Evolutionary conservation across 2,329 filamentous ascomycete species (phyloP), one percentile per base, ranked within the genome.

Genomic region (Macrophomina phaseolina): DNA sequence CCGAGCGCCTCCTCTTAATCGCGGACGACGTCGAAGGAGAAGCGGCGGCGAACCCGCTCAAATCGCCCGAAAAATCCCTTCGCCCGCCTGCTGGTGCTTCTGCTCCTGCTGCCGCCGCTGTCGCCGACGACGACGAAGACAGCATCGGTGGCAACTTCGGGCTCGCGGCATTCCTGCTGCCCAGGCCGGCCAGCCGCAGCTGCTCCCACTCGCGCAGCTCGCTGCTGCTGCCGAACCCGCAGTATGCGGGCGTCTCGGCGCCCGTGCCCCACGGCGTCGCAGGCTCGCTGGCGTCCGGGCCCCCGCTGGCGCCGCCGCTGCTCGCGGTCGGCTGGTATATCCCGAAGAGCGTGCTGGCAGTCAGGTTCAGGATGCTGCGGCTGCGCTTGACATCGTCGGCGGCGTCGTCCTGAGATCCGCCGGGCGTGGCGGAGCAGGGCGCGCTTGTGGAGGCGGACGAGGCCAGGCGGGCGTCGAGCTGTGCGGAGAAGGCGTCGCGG

Each of bases 291-390:
- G 30, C 68, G 60, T 23, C 73, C 72, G 70, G 72, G 11, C 71
- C 68, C 7, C 73, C 72, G 63, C 69, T 71, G 73, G 70, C 72
- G 12, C 71, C 68, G 9, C 73, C 72, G 63, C 69, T 71, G 12
- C 49, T 70, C 72, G 85, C 84, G 0, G 87, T 87, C 6, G 88
- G 89, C 11, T 89, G 89, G 82, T 97, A 99, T 73, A 99, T 99
- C 65, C 95, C 94, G 71, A 91, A 91, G 5, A 99, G 86, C 0
- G 95, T 97, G 2, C 93, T 94, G 9, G 91, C 90, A 4, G 93
- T 97, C 68, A 99, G 85, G 76, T 97, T 97, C 74, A 93, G 83
- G 67, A 93, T 87, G 9, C 93, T 97, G 70, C 90, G 88, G 30
- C 90, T 91, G 67, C 92, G 88, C 74, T 51, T 82, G 51, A 82